Evolutionary conservation across 306 rosid genomes (phyloP).

Genomic region (Elaeagnus macrophylla): DNA sequence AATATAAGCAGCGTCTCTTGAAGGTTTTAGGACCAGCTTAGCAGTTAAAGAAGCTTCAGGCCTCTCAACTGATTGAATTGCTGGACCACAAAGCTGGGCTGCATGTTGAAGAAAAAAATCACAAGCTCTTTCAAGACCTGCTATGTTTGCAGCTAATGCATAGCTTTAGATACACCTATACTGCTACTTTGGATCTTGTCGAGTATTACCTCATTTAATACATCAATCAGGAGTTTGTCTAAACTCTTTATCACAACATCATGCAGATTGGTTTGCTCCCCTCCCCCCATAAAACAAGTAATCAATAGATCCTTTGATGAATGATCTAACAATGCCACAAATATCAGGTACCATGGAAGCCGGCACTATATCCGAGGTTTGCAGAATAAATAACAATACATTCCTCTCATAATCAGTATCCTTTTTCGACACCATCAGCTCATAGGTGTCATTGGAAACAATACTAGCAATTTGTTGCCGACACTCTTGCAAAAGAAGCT

Average conservation of each 20-base stretch:
- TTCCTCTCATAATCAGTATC: slow-evolving; percentile 61
- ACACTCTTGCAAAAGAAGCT: slow-evolving; percentile 68
- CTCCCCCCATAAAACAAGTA: slow-evolving; percentile 57
- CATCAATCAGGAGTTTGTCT: slow-evolving; percentile 64
- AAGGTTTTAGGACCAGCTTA: slow-evolving; percentile 56
- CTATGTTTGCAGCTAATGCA: slow-evolving; percentile 92
- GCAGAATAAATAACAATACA: slow-evolving; percentile 63
- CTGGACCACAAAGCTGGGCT: slow-evolving; percentile 52
- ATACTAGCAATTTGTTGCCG: slow-evolving; percentile 40
- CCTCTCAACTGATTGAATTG: slow-evolving; percentile 44
- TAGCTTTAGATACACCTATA: slow-evolving; percentile 72
- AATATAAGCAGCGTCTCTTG: slow-evolving; percentile 73
- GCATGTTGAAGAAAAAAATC: slow-evolving; percentile 71
- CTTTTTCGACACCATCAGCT: slow-evolving; percentile 80
- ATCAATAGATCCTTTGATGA: slow-evolving; percentile 81
- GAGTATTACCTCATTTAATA: slow-evolving; percentile 57
- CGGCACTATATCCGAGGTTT: slow-evolving; percentile 66
- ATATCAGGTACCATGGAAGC: slow-evolving; percentile 81
- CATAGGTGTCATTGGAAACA: slow-evolving; percentile 56
- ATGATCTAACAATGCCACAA: slow-evolving; percentile 69
- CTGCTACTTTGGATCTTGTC: slow-evolving; percentile 44
- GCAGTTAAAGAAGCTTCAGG: slow-evolving; percentile 63
- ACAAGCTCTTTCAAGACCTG: slow-evolving; percentile 86
- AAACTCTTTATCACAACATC: slow-evolving; percentile 59
- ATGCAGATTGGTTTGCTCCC: slow-evolving; percentile 32